These are phyloP conservation scores for Amauroascus verrucosus DNA, from an alignment of 2,329 filamentous ascomycete genomes.

Conservation along the genomic window DNA sequence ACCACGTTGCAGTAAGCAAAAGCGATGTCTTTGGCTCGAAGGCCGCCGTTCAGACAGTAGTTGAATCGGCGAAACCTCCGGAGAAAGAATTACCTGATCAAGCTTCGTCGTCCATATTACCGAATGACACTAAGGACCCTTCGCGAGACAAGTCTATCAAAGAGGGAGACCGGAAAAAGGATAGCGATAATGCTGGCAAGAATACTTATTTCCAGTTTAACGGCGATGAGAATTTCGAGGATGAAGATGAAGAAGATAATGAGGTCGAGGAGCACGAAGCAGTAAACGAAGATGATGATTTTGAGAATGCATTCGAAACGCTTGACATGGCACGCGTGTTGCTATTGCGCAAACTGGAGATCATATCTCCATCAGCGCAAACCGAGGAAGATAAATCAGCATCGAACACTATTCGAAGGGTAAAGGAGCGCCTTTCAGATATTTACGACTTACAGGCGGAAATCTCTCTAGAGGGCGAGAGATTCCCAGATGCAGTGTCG, in stretches of 20 bases:
- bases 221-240: conserved; percentile 87
- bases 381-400: conserved; percentile 30
- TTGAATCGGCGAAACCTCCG: conserved; percentile 42
- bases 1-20: conserved; percentile 86
- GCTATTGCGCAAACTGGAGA: conserved; percentile 46
- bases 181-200: not conserved
- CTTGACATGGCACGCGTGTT: conserved; percentile 54
- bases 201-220: conserved; percentile 74
- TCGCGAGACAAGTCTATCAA: not conserved
- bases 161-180: not conserved
- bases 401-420: conserved; percentile 40
- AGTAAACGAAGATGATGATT: conserved; percentile 50
- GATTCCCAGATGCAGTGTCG: conserved; percentile 75
- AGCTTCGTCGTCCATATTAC: not conserved
- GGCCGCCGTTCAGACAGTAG: conserved; percentile 51
- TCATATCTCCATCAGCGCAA: conserved; percentile 37
- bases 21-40: conserved; percentile 87
- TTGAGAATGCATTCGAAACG: conserved; percentile 53
- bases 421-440: conserved; percentile 81
- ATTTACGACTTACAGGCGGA: conserved; percentile 90
- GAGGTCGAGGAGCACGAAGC: conserved; percentile 42
- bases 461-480: conserved; percentile 93
- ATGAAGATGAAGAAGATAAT: conserved; percentile 61
- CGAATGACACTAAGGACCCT: not conserved
- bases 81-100: conserved; percentile 5